Conservation (phyloP, 2,329 filamentous ascomycete species). For the Monosporascus sp. region DNA sequence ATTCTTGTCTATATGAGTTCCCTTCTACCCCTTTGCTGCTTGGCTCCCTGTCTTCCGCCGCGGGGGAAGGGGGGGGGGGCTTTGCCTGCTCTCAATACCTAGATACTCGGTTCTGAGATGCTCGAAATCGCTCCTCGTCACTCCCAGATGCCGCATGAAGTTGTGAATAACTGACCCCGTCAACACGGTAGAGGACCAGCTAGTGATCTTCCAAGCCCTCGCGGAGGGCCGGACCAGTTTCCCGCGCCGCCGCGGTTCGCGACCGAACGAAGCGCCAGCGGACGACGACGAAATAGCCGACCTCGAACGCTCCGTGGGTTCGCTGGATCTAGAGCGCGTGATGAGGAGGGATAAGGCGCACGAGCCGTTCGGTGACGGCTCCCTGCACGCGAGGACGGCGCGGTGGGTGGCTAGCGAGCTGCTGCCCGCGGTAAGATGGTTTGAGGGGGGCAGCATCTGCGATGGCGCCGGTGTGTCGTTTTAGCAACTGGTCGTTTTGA, state of each 20-base stretch:
- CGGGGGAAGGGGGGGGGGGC: too few species aligned
- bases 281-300: conserved; percentile 10
- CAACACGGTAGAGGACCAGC: conserved; percentile 43
- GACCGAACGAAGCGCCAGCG: background rate
- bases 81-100: too few species aligned
- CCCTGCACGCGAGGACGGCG: conserved; percentile 53
- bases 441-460: conserved; percentile 44
- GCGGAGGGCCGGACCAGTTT: conserved; percentile 48
- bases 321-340: conserved; percentile 9
- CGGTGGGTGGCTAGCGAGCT: conserved; percentile 53
- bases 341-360: conserved; percentile 35
- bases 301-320: conserved; percentile 11
- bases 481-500: too few species aligned
- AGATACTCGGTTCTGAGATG: too few species aligned
- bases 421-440: conserved; percentile 44
- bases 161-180: too few species aligned
- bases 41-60: too few species aligned
- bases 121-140: too few species aligned
- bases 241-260: conserved; percentile 23
- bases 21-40: too few species aligned
- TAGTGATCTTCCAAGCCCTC: conserved; percentile 56
- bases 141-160: too few species aligned
- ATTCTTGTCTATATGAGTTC: too few species aligned
- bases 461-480: conserved; percentile 36
- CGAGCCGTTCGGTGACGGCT: conserved; percentile 52